These are phyloP conservation scores for Ophiostoma piceae DNA, from an alignment of 2,329 filamentous ascomycete species.

Conservation along the genomic window DNA sequence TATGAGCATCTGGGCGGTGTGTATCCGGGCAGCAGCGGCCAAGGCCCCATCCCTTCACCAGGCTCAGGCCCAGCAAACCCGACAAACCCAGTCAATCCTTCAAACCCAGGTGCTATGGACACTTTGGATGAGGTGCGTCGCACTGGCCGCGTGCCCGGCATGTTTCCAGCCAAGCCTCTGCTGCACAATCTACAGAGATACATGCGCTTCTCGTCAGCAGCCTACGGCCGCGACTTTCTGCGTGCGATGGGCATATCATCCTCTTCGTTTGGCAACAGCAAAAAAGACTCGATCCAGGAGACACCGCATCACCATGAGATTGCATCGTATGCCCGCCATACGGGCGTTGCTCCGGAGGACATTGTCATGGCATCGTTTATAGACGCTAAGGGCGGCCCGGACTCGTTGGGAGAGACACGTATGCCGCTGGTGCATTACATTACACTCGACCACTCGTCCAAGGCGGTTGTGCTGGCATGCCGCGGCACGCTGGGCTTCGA, in stretches of 20 bases:
- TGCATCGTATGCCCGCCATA: slow-evolving; percentile 59
- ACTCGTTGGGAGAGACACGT: slow-evolving; percentile 59
- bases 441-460: slow-evolving; percentile 64
- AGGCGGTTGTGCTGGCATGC: slow-evolving; percentile 66
- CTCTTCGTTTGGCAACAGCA: slow-evolving; percentile 43
- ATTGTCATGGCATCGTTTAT: slow-evolving; percentile 66
- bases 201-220: slow-evolving; percentile 61
- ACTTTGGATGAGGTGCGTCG: slow-evolving; percentile 46
- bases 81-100: slow-evolving; percentile 20
- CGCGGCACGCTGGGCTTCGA: slow-evolving; percentile 69
- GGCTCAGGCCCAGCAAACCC: not conserved
- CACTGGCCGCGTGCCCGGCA: slow-evolving; percentile 52
- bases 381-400: slow-evolving; percentile 62
- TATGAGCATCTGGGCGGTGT: not conserved
- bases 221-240: slow-evolving; percentile 60
- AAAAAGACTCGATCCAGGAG: not conserved
- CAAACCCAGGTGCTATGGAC: slow-evolving; percentile 34
- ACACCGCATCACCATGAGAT: slow-evolving; percentile 52
- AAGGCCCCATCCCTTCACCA: not conserved
- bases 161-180: slow-evolving; percentile 56
- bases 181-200: slow-evolving; percentile 59
- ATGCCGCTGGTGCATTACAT: slow-evolving; percentile 70
- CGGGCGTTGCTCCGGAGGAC: slow-evolving; percentile 51
- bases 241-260: slow-evolving; percentile 58
- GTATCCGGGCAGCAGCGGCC: not conserved